A percentile compares a stretch with the other conserved stretches of the same genome.
These are phyloP conservation scores for Postia placenta DNA, from an alignment of 768 basidiomycete genomes.

Conservation along the genomic window DNA sequence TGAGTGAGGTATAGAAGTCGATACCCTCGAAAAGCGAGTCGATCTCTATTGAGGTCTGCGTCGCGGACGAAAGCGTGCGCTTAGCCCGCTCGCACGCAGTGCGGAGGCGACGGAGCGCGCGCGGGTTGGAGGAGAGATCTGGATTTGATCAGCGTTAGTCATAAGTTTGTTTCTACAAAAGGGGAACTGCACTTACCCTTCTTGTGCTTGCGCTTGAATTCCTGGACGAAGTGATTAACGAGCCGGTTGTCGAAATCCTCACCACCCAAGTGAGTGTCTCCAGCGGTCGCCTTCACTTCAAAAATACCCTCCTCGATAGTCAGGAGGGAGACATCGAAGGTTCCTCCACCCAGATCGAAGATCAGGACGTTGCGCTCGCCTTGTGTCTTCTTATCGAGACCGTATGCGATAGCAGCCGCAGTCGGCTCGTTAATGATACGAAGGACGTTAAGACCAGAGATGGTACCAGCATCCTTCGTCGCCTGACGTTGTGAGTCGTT, in stretches of 20 bases:
- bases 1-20: constrained; percentile 97
- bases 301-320: constrained; percentile 98
- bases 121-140: constrained; percentile 88
- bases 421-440: constrained; percentile 99
- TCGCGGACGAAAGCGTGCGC: constrained; percentile 94
- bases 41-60: constrained; percentile 96
- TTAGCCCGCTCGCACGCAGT: constrained; percentile 99
- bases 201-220: constrained; percentile 98
- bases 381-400: constrained; percentile 89
- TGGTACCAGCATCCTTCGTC: constrained; percentile 95
- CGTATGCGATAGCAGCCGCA: constrained; percentile 96
- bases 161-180: neutral
- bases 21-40: constrained; percentile 97
- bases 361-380: constrained; percentile 95
- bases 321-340: constrained; percentile 94
- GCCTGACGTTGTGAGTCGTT: constrained; percentile 99
- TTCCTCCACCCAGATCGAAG: constrained; percentile 98
- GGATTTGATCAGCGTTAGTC: constrained; percentile 7
- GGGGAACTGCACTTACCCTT: constrained; percentile 49
- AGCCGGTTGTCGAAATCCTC: constrained; percentile 98
- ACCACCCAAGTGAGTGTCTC: constrained; percentile 97
- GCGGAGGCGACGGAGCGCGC: constrained; percentile 94
- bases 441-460: constrained; percentile 91
- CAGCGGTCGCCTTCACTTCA: constrained; percentile 96
- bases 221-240: constrained; percentile 93